phyloP scores from a whole-genome alignment of 306 rosid species.

The Senna tora region DNA sequence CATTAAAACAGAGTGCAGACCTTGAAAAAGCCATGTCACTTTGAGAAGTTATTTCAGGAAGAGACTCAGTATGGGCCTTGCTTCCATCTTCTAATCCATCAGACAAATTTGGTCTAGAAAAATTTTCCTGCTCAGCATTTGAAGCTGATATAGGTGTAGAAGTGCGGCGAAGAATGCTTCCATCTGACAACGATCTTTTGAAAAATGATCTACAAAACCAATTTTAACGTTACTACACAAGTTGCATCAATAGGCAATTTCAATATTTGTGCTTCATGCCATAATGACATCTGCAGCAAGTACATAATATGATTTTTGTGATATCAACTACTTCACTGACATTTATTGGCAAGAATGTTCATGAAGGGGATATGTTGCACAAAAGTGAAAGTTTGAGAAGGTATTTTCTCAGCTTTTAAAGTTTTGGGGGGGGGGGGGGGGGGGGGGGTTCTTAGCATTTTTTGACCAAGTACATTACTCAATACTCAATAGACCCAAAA shows the following conservation, averaged over 20 bases:
- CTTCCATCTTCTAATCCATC: constrained; percentile 53
- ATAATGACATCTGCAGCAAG: constrained; percentile 21
- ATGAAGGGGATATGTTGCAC: no score
- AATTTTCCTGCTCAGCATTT: constrained; percentile 54
- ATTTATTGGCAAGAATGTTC: no score
- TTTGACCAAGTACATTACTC: not conserved
- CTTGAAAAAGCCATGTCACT: constrained; percentile 76
- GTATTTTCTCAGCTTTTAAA: no score
- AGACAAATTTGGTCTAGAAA: constrained; percentile 44
- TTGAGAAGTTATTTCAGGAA: constrained; percentile 82
- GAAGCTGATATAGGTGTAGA: constrained; percentile 62
- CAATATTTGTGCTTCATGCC: constrained; percentile 8
- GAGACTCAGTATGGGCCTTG: constrained; percentile 69
- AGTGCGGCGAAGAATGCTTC: constrained; percentile 70
- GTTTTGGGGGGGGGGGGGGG: no score
- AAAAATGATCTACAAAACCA: constrained; percentile 58
- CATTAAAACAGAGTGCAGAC: constrained; percentile 48
- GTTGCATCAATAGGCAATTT: constrained; percentile 2
- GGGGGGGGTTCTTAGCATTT: no score
- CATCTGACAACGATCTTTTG: constrained; percentile 86
- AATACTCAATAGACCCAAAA: not conserved
- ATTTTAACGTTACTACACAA: constrained; percentile 12
- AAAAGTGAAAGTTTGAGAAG: no score
- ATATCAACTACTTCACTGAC: not conserved
- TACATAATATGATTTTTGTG: constrained; percentile 17